A percentile compares a stretch with the other conserved stretches of the same genome.
These are phyloP conservation scores for Pythium dissotocum DNA, from an alignment of 352 stramenopile species.

Conservation along the genomic window DNA sequence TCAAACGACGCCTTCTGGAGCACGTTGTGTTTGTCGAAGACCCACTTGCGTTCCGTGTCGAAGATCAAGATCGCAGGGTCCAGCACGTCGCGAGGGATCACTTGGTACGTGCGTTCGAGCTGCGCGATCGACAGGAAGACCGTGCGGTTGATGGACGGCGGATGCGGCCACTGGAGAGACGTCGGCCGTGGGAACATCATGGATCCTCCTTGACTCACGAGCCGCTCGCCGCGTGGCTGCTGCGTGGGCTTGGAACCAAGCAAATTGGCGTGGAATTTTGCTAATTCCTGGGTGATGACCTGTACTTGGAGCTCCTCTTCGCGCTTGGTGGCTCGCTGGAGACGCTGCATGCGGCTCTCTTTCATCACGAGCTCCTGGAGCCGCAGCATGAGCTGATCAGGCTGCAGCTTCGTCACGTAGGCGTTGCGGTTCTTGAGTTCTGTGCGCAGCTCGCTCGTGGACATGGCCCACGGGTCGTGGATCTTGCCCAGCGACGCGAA, in stretches of 20 bases:
- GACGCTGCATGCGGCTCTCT: slow-evolving; percentile 63
- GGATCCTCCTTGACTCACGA: not conserved
- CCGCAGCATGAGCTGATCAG: slow-evolving; percentile 68
- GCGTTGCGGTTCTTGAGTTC: slow-evolving; percentile 57
- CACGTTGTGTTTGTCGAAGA: slow-evolving; percentile 68
- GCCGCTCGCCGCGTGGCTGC: slow-evolving; percentile 2
- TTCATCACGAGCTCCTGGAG: slow-evolving; percentile 60
- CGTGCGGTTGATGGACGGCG: slow-evolving; percentile 52
- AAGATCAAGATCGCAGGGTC: slow-evolving; percentile 66
- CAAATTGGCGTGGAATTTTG: slow-evolving; percentile 27
- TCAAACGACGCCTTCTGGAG: slow-evolving; percentile 73
- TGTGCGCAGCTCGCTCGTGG: slow-evolving; percentile 63
- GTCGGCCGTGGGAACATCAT: slow-evolving; percentile 32
- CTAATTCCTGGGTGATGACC: slow-evolving; percentile 59
- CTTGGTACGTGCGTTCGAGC: slow-evolving; percentile 60
- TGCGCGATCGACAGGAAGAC: slow-evolving; percentile 75
- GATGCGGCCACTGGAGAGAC: slow-evolving; percentile 61
- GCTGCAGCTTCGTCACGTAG: slow-evolving; percentile 65
- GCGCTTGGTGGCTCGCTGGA: slow-evolving; percentile 63
- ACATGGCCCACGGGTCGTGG: slow-evolving; percentile 74
- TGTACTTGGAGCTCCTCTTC: slow-evolving; percentile 50
- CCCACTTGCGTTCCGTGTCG: slow-evolving; percentile 69
- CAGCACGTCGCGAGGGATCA: slow-evolving; percentile 65
- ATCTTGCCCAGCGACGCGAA: slow-evolving; percentile 68
- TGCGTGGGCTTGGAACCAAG: not conserved